Percentiles rank a stretch among this genome's conserved stretches.
These are phyloP conservation scores for Lichtheimia hyalospora DNA, from an alignment of 371 early-diverging fungal species.

Conservation along the genomic window DNA sequence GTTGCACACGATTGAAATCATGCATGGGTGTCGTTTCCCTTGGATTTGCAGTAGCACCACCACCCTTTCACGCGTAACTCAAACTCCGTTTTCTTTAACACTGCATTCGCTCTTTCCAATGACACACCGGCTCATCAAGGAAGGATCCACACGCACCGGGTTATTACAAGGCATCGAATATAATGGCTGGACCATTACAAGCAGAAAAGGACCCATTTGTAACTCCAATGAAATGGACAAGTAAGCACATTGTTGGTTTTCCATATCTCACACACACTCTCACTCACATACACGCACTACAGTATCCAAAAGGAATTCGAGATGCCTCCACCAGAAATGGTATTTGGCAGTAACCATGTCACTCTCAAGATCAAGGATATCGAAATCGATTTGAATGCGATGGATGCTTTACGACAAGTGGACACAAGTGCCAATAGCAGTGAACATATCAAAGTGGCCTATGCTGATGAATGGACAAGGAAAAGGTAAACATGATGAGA, in stretches of 20 bases:
- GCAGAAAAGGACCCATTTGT: conserved; percentile 69
- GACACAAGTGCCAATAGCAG: conserved; percentile 63
- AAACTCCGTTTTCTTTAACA: too few relatives aligned
- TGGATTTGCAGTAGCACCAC: too few relatives aligned
- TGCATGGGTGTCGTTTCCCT: too few relatives aligned
- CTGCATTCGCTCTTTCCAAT: background rate
- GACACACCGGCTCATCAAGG: conserved; percentile 28
- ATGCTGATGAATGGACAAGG: conserved; percentile 81
- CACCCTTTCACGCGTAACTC: too few relatives aligned
- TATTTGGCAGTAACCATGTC: conserved; percentile 85
- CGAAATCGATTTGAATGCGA: conserved; percentile 60
- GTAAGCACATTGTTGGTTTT: conserved; percentile 30
- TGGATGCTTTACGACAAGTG: conserved; percentile 77
- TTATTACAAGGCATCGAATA: conserved; percentile 54
- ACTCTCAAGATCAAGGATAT: conserved; percentile 48
- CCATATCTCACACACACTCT: background rate
- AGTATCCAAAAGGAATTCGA: conserved; percentile 63
- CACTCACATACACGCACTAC: background rate
- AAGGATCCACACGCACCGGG: conserved; percentile 33
- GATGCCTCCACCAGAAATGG: conserved; percentile 92
- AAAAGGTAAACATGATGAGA: conserved; percentile 53
- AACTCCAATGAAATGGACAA: conserved; percentile 70
- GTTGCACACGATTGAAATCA: too few relatives aligned
- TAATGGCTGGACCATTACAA: conserved; percentile 66
- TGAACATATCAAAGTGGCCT: conserved; percentile 77